A percentile compares a stretch with the other conserved stretches of the same genome.
Conservation (phyloP, 768 basidiomycete species). For the Chalciporus chontae region DNA sequence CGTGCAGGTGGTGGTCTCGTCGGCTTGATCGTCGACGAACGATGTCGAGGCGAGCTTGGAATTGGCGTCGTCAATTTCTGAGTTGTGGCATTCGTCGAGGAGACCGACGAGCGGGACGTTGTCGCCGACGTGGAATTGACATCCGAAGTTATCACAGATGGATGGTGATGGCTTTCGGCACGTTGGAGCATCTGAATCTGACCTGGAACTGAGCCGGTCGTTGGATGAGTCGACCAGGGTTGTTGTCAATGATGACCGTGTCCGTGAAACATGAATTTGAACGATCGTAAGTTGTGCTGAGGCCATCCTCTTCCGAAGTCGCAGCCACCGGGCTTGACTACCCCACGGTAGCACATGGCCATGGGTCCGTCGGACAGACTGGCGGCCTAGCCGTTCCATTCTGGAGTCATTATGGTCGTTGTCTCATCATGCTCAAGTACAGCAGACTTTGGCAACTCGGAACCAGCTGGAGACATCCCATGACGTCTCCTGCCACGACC, state of each 20-base stretch:
- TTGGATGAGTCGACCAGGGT: neutral
- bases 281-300: no score
- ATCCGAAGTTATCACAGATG: neutral
- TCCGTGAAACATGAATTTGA: no score
- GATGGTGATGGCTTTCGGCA: neutral
- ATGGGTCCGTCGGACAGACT: no score
- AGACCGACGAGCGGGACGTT: neutral
- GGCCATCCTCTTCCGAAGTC: neutral
- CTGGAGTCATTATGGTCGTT: no score
- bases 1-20: conserved; percentile 4
- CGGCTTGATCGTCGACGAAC: conserved; percentile 19
- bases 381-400: no score
- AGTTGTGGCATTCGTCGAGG: neutral
- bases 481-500: no score
- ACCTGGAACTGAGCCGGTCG: neutral
- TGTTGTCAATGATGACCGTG: neutral
- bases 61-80: neutral
- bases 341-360: no score
- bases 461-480: no score
- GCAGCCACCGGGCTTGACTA: no score
- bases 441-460: no score
- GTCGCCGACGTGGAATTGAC: neutral
- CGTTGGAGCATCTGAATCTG: neutral
- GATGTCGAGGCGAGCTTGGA: conserved; percentile 15
- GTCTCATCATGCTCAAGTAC: no score